Conservation (phyloP, 129 eudicot species). For the Pulicaria dysenterica region DNA sequence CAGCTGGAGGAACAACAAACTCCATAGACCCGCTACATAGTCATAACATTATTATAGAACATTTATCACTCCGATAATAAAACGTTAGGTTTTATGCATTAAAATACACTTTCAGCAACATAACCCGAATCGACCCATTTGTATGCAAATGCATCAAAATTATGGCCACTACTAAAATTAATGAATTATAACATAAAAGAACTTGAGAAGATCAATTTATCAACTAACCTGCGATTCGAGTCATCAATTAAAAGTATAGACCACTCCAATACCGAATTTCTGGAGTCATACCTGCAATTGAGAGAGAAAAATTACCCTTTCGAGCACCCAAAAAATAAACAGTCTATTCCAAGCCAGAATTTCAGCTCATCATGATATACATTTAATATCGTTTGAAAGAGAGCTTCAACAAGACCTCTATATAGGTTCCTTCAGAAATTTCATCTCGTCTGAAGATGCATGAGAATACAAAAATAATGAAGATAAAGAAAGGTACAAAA, state of each 20-base stretch:
- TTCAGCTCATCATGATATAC: constrained; percentile 1
- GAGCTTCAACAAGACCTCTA: too few relatives aligned
- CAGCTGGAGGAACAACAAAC: constrained; percentile 93
- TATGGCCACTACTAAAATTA: background rate
- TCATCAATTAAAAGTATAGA: constrained; percentile 85
- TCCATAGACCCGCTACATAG: constrained; percentile 89
- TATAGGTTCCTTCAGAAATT: too few relatives aligned
- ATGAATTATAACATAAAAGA: background rate
- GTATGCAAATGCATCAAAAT: background rate
- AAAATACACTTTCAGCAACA: background rate
- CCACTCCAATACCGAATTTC: constrained; percentile 94
- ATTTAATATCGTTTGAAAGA: background rate
- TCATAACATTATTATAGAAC: constrained; percentile 8
- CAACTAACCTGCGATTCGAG: constrained; percentile 81
- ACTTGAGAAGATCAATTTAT: background rate
- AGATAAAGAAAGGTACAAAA: too few relatives aligned
- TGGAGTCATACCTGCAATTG: constrained; percentile 75
- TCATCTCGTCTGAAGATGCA: too few relatives aligned
- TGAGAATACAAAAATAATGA: too few relatives aligned
- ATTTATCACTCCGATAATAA: too few relatives aligned
- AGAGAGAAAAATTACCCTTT: background rate
- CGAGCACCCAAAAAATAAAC: background rate
- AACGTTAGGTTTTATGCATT: too few relatives aligned
- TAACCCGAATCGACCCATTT: background rate
- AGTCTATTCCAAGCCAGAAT: constrained; percentile 7